phyloP scores from a whole-genome alignment of 2,329 filamentous ascomycete genomes.

The Basipetospora chlamydospora region DNA sequence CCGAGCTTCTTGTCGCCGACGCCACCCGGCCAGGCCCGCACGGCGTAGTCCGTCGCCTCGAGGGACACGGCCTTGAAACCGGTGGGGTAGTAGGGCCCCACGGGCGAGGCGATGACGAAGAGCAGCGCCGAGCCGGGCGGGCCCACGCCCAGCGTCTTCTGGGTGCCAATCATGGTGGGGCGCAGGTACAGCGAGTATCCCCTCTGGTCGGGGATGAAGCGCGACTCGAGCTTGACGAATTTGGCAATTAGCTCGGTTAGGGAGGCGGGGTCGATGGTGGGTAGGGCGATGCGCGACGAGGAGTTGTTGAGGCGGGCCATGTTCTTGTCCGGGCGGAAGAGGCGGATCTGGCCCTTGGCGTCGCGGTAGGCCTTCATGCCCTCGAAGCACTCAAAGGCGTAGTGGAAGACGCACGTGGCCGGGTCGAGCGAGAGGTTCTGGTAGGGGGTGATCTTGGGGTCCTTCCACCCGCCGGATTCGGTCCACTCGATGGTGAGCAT shows the following conservation, averaged over 20 bases:
- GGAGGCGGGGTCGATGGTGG: constrained; percentile 61
- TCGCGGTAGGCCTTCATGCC: constrained; percentile 99
- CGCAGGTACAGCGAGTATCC: constrained; percentile 94
- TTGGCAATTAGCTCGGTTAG: constrained; percentile 71
- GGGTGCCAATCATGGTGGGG: constrained; percentile 94
- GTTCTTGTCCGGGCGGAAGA: constrained; percentile 93
- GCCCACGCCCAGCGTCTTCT: constrained; percentile 82
- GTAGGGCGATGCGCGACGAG: constrained; percentile 78
- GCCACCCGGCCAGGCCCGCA: constrained; percentile 93
- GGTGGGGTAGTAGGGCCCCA: constrained; percentile 95
- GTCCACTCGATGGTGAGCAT: constrained; percentile 97
- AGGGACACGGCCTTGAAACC: constrained; percentile 95
- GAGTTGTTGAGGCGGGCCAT: constrained; percentile 93
- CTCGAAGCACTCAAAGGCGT: constrained; percentile 96
- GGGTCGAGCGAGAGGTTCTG: constrained; percentile 95
- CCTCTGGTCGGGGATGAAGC: constrained; percentile 74
- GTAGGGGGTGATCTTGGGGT: constrained; percentile 78
- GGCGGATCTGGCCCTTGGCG: constrained; percentile 57
- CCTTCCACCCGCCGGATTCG: constrained; percentile 65
- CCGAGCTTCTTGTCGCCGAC: constrained; percentile 97
- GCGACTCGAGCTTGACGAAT: constrained; percentile 66
- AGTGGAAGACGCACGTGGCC: constrained; percentile 94
- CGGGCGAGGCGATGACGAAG: constrained; percentile 89
- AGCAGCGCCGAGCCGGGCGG: constrained; percentile 85
- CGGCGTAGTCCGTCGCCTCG: constrained; percentile 91